Conservation (phyloP, 2,329 filamentous ascomycete genomes). For the Penicillium capsulatum region DNA sequence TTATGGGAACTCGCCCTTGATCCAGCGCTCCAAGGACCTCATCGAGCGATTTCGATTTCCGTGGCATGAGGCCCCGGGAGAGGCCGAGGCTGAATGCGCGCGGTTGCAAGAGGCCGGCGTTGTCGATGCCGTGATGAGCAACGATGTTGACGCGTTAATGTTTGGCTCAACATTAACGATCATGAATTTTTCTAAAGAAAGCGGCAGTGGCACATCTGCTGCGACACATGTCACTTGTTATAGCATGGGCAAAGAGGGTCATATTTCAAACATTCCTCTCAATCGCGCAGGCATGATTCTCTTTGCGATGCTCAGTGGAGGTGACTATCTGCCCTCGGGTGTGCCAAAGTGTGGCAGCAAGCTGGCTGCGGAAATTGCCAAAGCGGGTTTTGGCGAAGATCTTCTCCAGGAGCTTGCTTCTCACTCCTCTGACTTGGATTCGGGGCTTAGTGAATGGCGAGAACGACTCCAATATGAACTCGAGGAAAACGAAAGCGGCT, state of each 20-base stretch:
- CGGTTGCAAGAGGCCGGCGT: constrained; percentile 74
- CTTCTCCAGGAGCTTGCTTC: constrained; percentile 61
- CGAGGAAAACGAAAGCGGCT: constrained; percentile 73
- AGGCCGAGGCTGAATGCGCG: constrained; percentile 95
- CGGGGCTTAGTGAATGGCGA: constrained; percentile 62
- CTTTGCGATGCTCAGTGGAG: constrained; percentile 89
- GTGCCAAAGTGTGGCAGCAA: constrained; percentile 84
- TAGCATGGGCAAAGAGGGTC: constrained; percentile 43
- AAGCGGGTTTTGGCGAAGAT: constrained; percentile 76
- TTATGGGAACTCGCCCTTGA: constrained; percentile 63
- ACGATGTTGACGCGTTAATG: constrained; percentile 97
- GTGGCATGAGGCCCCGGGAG: constrained; percentile 81
- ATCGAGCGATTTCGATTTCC: constrained; percentile 81
- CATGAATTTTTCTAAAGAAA: constrained; percentile 77
- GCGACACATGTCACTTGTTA: constrained; percentile 87
- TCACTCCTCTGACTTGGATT: constrained; percentile 25
- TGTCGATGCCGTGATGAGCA: constrained; percentile 89
- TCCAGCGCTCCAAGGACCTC: constrained; percentile 72
- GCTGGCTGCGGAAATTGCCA: constrained; percentile 82
- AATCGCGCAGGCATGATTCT: constrained; percentile 88
- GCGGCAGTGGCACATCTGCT: constrained; percentile 53
- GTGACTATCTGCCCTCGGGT: constrained; percentile 86
- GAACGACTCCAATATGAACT: constrained; percentile 69
- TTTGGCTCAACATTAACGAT: constrained; percentile 80
- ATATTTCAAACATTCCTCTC: constrained; percentile 44